These are phyloP conservation scores for Fusarium tanahbumbuense DNA, from an alignment of 2,329 filamentous ascomycete genomes.

Conservation along the genomic window DNA sequence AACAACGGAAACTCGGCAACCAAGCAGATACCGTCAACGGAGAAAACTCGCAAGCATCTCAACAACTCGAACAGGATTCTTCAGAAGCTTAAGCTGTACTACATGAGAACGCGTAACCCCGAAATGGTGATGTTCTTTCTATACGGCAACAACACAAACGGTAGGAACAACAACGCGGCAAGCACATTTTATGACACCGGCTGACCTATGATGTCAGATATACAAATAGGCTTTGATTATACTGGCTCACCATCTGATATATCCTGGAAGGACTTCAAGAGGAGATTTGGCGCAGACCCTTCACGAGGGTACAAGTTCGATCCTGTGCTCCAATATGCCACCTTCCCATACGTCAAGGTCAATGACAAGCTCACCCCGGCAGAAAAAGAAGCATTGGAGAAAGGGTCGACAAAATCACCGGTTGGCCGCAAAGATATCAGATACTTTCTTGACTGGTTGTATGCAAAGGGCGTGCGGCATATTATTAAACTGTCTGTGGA, in stretches of 20 bases:
- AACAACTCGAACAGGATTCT: not conserved
- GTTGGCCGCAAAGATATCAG: not conserved
- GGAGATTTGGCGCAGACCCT: not conserved
- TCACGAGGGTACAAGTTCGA: not conserved
- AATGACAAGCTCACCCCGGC: no score
- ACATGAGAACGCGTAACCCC: not conserved
- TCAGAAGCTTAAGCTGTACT: not conserved
- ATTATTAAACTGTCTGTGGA: conserved; percentile 3
- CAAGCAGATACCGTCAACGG: no score
- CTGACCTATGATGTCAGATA: not conserved
- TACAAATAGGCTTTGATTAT: conserved; percentile 2
- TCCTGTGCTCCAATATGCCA: not conserved
- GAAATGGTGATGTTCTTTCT: conserved; percentile 7
- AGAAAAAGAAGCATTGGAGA: no score
- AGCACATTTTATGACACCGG: accelerated
- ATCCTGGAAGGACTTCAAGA: not conserved
- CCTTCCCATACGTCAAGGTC: not conserved
- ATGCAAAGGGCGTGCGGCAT: not conserved
- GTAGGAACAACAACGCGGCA: not conserved
- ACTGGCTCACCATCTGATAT: not conserved
- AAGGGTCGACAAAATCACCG: no score
- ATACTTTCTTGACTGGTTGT: conserved; percentile 1
- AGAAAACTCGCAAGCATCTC: not conserved
- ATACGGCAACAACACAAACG: conserved; percentile 1
- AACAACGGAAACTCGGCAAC: no score